These are phyloP conservation scores for Mycena sp. DNA, from an alignment of 1,284 basidiomycete species.

Conservation along the genomic window DNA sequence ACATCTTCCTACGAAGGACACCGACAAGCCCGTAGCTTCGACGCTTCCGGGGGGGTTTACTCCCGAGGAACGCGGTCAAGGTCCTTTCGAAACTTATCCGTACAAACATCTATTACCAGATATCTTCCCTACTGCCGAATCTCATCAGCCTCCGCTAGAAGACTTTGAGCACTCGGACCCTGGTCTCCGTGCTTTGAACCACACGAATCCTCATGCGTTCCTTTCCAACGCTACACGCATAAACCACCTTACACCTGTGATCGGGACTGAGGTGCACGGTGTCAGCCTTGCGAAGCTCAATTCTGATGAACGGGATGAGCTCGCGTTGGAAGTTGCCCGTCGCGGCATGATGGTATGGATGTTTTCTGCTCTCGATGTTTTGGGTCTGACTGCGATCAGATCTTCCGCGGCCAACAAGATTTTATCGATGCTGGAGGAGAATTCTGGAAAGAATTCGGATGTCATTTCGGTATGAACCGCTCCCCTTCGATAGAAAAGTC, in stretches of 20 bases:
- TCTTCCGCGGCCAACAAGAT: constrained; percentile 29
- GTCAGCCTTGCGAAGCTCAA: constrained; percentile 53
- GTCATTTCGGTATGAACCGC: constrained; percentile 18
- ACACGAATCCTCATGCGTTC: constrained; percentile 47
- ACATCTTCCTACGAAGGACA: neutral
- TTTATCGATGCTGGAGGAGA: constrained; percentile 27
- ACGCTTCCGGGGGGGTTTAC: constrained; percentile 11
- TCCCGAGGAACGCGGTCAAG: constrained; percentile 13
- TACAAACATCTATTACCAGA: constrained; percentile 17
- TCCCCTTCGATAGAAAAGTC: neutral
- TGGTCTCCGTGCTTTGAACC: constrained; percentile 47
- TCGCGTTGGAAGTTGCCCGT: constrained; percentile 48
- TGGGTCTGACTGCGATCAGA: no score
- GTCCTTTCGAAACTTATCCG: constrained; percentile 14
- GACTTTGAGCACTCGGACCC: constrained; percentile 54
- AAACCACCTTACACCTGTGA: constrained; percentile 48
- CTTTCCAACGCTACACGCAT: constrained; percentile 42
- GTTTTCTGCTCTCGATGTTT: no score
- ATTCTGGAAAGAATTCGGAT: constrained; percentile 30
- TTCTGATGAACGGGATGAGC: constrained; percentile 49
- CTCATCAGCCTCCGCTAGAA: constrained; percentile 10
- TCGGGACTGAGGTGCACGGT: constrained; percentile 58
- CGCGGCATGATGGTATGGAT: constrained; percentile 23
- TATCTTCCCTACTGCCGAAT: neutral
- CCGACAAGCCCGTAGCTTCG: neutral